Percentiles rank a stretch among this genome's conserved stretches.
Conservation (phyloP, 176 grass and related monocot species). For the Musa itinerans region DNA sequence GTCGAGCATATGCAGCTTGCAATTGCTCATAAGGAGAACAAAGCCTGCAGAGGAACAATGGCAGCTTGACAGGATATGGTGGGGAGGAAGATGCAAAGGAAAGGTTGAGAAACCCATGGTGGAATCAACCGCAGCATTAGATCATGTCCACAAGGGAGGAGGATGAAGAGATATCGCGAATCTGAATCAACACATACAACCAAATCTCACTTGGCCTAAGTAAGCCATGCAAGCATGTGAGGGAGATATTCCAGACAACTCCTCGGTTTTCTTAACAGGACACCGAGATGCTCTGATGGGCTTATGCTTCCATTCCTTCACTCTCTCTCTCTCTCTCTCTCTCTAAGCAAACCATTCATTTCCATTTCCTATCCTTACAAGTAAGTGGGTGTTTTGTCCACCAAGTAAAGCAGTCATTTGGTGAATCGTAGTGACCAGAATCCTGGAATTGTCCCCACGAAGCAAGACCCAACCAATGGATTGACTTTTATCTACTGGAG, state of each 20-base stretch:
- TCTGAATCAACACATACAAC: slow-evolving; percentile 1
- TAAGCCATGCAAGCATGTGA: slow-evolving; percentile 17
- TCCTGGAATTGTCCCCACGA: slow-evolving; percentile 10
- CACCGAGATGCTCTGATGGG: slow-evolving; percentile 6
- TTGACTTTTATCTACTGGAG: not conserved
- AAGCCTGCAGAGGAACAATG: not conserved
- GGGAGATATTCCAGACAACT: slow-evolving; percentile 10
- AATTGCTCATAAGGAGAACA: not conserved
- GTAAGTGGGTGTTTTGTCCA: not conserved
- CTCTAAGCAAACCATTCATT: not conserved
- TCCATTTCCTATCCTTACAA: not conserved
- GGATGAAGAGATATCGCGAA: not conserved
- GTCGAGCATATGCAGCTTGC: not conserved
- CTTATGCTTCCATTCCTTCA: not conserved
- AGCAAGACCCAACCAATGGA: slow-evolving; percentile 3
- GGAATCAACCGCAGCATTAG: not conserved
- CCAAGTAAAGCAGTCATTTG: not conserved
- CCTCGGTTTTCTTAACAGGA: not conserved
- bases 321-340: not conserved
- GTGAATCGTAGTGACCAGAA: not conserved
- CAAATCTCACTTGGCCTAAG: slow-evolving; percentile 1
- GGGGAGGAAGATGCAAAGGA: not conserved
- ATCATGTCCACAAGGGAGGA: not conserved
- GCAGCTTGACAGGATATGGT: slow-evolving; percentile 1
- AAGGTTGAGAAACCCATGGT: not conserved